Evolutionary conservation across 495 filamentous ascomycete species (phyloP).

Genomic region (Astrothelium macrocarpum): DNA sequence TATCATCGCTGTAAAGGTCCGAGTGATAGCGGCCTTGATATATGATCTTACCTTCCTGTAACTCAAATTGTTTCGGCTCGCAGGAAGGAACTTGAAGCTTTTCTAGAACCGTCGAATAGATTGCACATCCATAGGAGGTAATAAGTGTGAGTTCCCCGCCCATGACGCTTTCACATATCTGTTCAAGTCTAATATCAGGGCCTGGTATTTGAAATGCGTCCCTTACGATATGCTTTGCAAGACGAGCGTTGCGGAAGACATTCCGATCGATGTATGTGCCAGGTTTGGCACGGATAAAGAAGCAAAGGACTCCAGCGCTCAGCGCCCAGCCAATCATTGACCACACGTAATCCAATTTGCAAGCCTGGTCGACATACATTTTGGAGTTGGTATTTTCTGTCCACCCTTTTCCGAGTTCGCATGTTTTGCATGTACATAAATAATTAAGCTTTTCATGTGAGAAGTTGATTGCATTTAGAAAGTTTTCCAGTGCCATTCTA

Average conservation of each 20-base stretch:
- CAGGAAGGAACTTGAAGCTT: background rate
- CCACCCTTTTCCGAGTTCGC: background rate
- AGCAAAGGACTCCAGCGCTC: background rate
- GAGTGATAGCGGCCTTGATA: background rate
- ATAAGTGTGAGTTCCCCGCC: background rate
- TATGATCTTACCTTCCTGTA: background rate
- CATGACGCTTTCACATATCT: background rate
- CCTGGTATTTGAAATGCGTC: background rate
- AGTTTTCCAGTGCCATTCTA: no score
- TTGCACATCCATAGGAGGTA: background rate
- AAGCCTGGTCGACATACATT: background rate
- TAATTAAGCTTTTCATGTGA: no score
- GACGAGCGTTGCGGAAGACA: background rate
- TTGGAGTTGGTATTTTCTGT: background rate
- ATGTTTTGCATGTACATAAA: background rate
- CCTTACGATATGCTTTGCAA: background rate
- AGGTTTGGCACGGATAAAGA: background rate
- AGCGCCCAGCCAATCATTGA: background rate
- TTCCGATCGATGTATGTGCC: background rate
- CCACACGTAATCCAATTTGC: background rate
- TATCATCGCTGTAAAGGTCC: no score
- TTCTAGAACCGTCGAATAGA: background rate
- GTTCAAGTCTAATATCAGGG: background rate
- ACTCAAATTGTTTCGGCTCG: background rate
- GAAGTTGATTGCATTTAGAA: no score